Percentiles rank a stretch among this genome's conserved stretches.
Evolutionary conservation across 352 stramenopile genomes (phyloP).

Genomic region (Globisporangium parvum): DNA sequence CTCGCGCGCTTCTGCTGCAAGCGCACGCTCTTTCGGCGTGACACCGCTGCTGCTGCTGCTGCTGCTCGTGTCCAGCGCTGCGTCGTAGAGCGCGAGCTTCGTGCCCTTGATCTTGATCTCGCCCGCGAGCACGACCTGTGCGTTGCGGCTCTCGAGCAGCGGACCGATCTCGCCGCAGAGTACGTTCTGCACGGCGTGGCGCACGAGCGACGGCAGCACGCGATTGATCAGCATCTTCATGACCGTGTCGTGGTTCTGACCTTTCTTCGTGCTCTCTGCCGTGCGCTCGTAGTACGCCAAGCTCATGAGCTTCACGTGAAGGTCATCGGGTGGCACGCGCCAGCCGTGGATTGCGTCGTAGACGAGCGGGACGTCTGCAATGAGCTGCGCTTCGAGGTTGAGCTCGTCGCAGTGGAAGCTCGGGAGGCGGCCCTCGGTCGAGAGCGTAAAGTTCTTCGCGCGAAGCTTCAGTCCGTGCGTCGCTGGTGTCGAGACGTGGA

Average conservation of each 20-base stretch:
- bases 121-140: slow-evolving; percentile 50
- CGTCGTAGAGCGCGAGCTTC: slow-evolving; percentile 53
- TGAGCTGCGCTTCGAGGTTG: slow-evolving; percentile 64
- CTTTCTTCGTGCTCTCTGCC: slow-evolving; percentile 43
- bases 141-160: slow-evolving; percentile 43
- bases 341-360: slow-evolving; percentile 57
- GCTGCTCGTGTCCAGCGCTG: slow-evolving; percentile 22
- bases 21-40: slow-evolving; percentile 24
- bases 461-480: slow-evolving; percentile 54
- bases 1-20: slow-evolving; percentile 35
- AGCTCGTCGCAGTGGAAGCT: slow-evolving; percentile 76
- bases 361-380: slow-evolving; percentile 56
- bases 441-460: slow-evolving; percentile 56
- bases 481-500: slow-evolving; percentile 58
- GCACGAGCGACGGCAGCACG: slow-evolving; percentile 54
- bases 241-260: slow-evolving; percentile 65
- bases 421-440: slow-evolving; percentile 54
- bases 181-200: slow-evolving; percentile 47
- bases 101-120: slow-evolving; percentile 61
- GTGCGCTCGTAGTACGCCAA: slow-evolving; percentile 70
- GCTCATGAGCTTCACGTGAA: slow-evolving; percentile 63
- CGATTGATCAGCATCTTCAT: slow-evolving; percentile 82
- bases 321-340: slow-evolving; percentile 47
- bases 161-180: slow-evolving; percentile 59
- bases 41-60: neutral